Evolutionary conservation across 306 rosid species (phyloP), one percentile per base, ranked within the genome.

Genomic region (Gastrolobium villosum): DNA sequence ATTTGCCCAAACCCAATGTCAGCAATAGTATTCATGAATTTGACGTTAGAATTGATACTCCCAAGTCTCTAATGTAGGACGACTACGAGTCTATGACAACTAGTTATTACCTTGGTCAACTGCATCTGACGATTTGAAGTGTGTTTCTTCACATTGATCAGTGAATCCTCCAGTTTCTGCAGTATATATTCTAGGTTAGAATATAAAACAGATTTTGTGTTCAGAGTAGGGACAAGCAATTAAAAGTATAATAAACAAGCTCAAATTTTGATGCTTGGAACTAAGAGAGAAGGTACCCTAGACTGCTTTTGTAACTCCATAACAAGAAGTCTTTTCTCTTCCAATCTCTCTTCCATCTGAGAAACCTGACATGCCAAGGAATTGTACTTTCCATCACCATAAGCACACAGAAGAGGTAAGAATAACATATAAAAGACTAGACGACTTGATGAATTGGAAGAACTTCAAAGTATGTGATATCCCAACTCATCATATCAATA

Each of bases 131-230:
- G 89, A 83, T 82, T 76, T 28, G 92, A 87, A 86, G 96, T 9
- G 73, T 81, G 86, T 76, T 89, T 95, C 92, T 93, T 95, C 5
- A 90, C 90, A 84, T 76, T 81, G 78, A 88, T 83, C 85, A 95
- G 85, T 6, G 91, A 90, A 70, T 95, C 99, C 89, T 93, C 98
- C 83, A 95, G 81, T 84, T 91, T 91, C 99, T 93, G 94, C 76
- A 82, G 71, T 39, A 39, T 70, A 76, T 49, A 75, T 76, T 85
- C 50, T 65, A 59, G 70, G 75, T 66, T 70, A 87, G 69, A 63
- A 75, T 72, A 71, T 43, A 41, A 52, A 70, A 45, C 15, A 48
- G 20, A 39, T 41, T 54, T 75, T 82, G 14, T 60, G 5, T 65
- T 26, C 72, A 63, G 62, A 7, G 28, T 15, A 74, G 20, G 49